Evolutionary conservation across 2,329 filamentous ascomycete genomes (phyloP), one percentile per base, ranked within the genome.

Genomic region (Incumbomyces delicatus): DNA sequence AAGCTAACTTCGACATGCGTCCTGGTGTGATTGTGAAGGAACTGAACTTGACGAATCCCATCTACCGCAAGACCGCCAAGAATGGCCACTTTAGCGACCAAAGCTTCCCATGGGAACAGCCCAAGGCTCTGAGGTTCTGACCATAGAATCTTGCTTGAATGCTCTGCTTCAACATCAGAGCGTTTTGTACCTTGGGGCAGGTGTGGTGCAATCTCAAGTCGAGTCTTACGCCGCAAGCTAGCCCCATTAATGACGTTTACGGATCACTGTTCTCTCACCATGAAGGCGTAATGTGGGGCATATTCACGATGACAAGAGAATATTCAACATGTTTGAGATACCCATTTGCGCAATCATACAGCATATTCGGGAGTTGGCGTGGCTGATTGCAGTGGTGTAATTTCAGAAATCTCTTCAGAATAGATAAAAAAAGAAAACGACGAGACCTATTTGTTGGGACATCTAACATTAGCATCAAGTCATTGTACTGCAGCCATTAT

Each of bases 61-160:
- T 96, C 77, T 98, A 98, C 83, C 81, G 81, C 79, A 80, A 90
- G 77, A 98, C 92, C 49, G 92, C 92, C 73, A 95, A 95, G 86
- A 96, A 96, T 75, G 92, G 92, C 62, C 92, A 98, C 81, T 98
- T 98, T 74, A 94, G 88, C 72, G 92, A 95, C 85, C 92, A 95
- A 80, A 76, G 70, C 70, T 98, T 98, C 80, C 81, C 76, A 72
- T 98, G 92, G 92, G 92, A 98, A 82, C 80, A 96, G 81, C 90
- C 92, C 65, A 95, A 95, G 86, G 62, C 76, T 59, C 86, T 98
- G 65, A 89, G 85, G 73, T 84, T 87, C 72, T 96, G 95, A 80
- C 68, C 61, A 57, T 17, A 29, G 8, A 37, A 38, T 53, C 41
- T 18, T 42, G 49, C 35, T 35, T 35, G 27, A 47, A 51, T 47